Base-by-base conservation (phyloP, 768 basidiomycete genomes). In the Macrocybe gigantea region DNA sequence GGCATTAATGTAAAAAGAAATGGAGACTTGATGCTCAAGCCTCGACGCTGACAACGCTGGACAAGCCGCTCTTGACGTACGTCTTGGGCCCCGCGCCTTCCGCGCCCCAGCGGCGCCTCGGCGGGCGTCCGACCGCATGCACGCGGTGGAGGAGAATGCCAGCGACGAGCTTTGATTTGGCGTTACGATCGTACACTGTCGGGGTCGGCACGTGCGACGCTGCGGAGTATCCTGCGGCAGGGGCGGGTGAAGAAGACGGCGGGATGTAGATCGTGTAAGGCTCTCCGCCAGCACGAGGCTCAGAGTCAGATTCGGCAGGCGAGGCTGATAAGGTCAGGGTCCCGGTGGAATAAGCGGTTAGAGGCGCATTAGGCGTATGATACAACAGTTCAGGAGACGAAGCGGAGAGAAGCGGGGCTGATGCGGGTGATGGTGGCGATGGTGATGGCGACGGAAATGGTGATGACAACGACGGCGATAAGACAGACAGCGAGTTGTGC, bases 131-230 rank as follows among this genome's bases (percentile, higher is more conserved):
- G 3, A 71, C 71, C 0, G 67, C 72, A 51, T 73, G 72, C 33
- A 78, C 73, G 14, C 80, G 68, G 55, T 74, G 75, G 29, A 83
- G 66, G 32, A 83, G 60, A 40, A 79, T 79, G 13, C 77, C 78
- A 2, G 81, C 81, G 1, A 83, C 79, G 45, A 81, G 70, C 56
- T 70, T 71, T 49, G 74, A 70, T 10, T 72, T 66, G 5, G 70
- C 67, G 47, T 58, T 56, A 1, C 50, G 51, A 33, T 60, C 57
- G 12, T 49, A 22, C 22, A 22, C 22, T 22, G 22, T 22, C 22
- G 22, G 22, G 4, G 22, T 1, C 1, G 22, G 22, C 22, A 4
- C 22, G 33, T 53, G 46, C 2, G 47, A 39, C 9, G 47, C 31
- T 12, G 47, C 33, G 2, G 52, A 29, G 8, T 41, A 9, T 34